Conservation (phyloP, 2,329 filamentous ascomycete species). For the Diaporthe batatas region DNA sequence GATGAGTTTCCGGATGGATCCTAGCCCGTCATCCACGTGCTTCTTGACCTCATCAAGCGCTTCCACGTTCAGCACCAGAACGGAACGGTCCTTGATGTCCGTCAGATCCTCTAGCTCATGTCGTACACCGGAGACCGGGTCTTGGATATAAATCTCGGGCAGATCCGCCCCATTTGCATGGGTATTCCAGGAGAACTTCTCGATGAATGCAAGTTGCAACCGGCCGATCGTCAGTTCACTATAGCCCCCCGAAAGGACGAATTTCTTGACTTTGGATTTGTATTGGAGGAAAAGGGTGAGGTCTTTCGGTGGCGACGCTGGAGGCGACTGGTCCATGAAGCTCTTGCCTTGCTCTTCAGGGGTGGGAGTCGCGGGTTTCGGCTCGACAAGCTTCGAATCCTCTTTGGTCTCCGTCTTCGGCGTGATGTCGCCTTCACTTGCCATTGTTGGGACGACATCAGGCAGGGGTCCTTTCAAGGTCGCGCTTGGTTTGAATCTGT, state of each 20-base stretch:
- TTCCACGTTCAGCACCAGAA: constrained; percentile 95
- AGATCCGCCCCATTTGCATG: constrained; percentile 93
- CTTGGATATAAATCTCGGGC: constrained; percentile 98
- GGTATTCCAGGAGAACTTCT: constrained; percentile 99
- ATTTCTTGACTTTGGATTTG: constrained; percentile 97
- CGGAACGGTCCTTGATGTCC: constrained; percentile 94
- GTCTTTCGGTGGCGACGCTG: constrained; percentile 79
- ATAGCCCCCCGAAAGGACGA: constrained; percentile 86
- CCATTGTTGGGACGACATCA: constrained; percentile 59
- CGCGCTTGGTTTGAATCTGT: constrained; percentile 71
- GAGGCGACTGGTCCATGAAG: constrained; percentile 75
- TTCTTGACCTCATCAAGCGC: constrained; percentile 94
- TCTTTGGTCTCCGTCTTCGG: constrained; percentile 44
- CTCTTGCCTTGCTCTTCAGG: constrained; percentile 65
- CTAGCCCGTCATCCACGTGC: constrained; percentile 93
- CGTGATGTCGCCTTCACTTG: constrained; percentile 50
- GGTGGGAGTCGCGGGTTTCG: constrained; percentile 47
- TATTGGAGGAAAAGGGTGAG: constrained; percentile 96
- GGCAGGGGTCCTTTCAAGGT: constrained; percentile 70
- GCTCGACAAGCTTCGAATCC: constrained; percentile 38
- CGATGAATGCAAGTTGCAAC: constrained; percentile 95
- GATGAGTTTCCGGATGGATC: constrained; percentile 83
- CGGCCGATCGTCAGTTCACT: constrained; percentile 88
- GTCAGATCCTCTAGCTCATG: constrained; percentile 94
- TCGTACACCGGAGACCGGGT: constrained; percentile 93